phyloP scores from a whole-genome alignment of 164 flowering plant species.

The Vitis rotundifolia region DNA sequence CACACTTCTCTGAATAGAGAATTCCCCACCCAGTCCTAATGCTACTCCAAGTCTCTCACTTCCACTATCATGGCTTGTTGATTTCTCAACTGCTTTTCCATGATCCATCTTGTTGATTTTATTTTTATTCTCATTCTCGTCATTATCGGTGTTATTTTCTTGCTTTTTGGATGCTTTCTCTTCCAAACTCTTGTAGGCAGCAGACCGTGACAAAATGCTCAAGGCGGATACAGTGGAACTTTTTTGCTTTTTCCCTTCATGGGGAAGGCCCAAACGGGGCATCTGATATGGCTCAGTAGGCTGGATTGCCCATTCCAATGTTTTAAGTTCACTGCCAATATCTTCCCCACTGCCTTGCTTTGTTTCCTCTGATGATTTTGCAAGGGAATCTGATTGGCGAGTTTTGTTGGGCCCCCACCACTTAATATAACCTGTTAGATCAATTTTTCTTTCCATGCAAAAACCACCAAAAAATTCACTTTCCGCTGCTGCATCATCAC shows the following conservation, averaged over 20 bases:
- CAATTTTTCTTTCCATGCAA: constrained; percentile 79
- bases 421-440: constrained; percentile 77
- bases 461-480: constrained; percentile 59
- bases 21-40: constrained; percentile 48
- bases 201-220: constrained; percentile 73
- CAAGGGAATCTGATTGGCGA: constrained; percentile 45
- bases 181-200: constrained; percentile 77
- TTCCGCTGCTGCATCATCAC: constrained; percentile 68
- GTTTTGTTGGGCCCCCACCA: constrained; percentile 87
- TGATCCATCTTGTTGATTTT: constrained; percentile 45
- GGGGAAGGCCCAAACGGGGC: constrained; percentile 66
- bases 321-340: constrained; percentile 61
- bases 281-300: constrained; percentile 90
- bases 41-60: constrained; percentile 53
- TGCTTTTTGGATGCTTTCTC: constrained; percentile 61
- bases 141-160: constrained; percentile 42
- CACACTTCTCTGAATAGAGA: constrained; percentile 52
- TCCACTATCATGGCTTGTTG: constrained; percentile 45
- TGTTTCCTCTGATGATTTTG: constrained; percentile 57
- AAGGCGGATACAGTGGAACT: constrained; percentile 60
- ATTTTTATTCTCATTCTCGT: constrained; percentile 60
- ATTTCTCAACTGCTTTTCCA: constrained; percentile 61
- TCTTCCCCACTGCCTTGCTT: constrained; percentile 56
- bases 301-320: constrained; percentile 50
- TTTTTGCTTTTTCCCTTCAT: constrained; percentile 36